A percentile compares a stretch with the other conserved stretches of the same genome.
Evolutionary conservation across 768 basidiomycete genomes (phyloP).

Genomic region (Mrakia gelida): DNA sequence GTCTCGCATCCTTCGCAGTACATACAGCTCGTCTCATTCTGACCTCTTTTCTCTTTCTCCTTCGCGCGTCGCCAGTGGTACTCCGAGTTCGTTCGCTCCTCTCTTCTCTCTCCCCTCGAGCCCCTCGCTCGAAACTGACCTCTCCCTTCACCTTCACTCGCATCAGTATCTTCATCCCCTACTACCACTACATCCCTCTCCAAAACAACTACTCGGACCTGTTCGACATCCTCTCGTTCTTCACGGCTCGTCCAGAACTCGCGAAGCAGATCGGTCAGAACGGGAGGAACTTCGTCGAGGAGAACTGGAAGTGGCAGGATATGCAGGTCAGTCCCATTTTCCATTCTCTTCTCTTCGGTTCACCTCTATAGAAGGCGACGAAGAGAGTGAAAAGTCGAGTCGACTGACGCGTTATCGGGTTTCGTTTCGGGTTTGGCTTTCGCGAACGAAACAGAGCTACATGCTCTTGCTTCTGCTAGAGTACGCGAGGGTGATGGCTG

Average conservation of each 20-base stretch:
- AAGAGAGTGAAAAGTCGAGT: not conserved
- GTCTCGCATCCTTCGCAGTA: not conserved
- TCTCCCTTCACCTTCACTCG: not conserved
- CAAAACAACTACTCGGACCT: conserved; percentile 28
- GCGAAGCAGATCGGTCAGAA: conserved; percentile 23
- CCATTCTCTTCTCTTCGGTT: too few species aligned
- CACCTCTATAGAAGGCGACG: not conserved
- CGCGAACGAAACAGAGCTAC: conserved; percentile 23
- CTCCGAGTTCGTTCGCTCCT: conserved; percentile 14
- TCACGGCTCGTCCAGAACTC: conserved; percentile 17
- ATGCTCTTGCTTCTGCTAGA: conserved; percentile 20
- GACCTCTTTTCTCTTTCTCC: not conserved
- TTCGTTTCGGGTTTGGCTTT: not conserved
- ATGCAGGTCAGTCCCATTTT: conserved; percentile 1
- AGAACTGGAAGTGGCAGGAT: conserved; percentile 30
- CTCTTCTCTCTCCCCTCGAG: not conserved
- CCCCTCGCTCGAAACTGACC: not conserved
- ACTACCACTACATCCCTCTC: conserved; percentile 31
- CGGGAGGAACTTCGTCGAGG: conserved; percentile 23
- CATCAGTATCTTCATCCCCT: conserved; percentile 23
- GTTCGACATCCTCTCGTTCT: conserved; percentile 25
- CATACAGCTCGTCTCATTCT: not conserved
- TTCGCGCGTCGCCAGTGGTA: conserved; percentile 24
- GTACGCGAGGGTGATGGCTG: conserved; percentile 23
- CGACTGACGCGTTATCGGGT: not conserved